Evolutionary conservation across 257 asterid species (phyloP).

Genomic region (Ehretia macrophylla): DNA sequence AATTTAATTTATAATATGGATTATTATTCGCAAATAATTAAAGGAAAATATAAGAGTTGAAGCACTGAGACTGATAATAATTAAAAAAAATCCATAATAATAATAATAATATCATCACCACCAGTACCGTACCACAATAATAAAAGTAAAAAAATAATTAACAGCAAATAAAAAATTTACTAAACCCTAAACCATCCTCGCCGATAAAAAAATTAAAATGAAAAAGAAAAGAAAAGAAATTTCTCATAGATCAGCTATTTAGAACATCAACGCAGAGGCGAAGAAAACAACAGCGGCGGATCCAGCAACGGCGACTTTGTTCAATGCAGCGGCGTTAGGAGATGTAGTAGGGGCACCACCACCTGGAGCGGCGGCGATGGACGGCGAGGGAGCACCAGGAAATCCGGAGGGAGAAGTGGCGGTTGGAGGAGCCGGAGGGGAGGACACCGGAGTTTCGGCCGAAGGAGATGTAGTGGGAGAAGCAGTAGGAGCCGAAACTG

Average conservation of each 20-base stretch:
- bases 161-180: conserved; percentile 4
- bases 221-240: conserved; percentile 1
- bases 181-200: not conserved
- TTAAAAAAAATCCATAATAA: no score
- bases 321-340: conserved; percentile 33
- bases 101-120: not conserved
- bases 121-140: not conserved
- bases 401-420: conserved; percentile 19
- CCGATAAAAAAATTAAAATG: not conserved
- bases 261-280: conserved; percentile 39
- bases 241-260: conserved; percentile 12
- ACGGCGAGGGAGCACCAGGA: conserved; percentile 10
- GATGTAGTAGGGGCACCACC: conserved; percentile 22
- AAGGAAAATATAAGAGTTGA: no score
- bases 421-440: conserved; percentile 33
- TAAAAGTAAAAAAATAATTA: not conserved
- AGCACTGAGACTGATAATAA: no score
- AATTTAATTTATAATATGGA: no score
- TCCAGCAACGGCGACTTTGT: conserved; percentile 47
- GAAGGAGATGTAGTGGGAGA: conserved; percentile 15
- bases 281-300: conserved; percentile 37
- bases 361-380: conserved; percentile 26
- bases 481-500: conserved; percentile 15
- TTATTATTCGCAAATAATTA: no score
- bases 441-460: conserved; percentile 21